Base-by-base conservation (phyloP, 2,329 filamentous ascomycete species). In the Penicillium crustosum region DNA sequence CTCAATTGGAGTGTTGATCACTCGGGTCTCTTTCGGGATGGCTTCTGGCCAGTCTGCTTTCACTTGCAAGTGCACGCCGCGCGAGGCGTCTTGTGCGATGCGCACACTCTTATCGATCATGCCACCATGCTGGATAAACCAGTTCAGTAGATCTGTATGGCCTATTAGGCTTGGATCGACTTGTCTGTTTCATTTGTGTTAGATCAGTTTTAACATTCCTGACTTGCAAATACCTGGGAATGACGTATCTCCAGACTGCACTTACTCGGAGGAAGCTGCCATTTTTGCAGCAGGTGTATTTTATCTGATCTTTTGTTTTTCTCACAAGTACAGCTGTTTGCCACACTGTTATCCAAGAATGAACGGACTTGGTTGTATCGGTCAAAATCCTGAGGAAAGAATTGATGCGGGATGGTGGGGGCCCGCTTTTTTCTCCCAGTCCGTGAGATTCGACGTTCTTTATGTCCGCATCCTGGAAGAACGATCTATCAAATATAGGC, bases 21-120 rank as follows among this genome's bases (percentile, higher is more conserved):
- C 66, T 44, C 68, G 68, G 12, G 73, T 75, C 41, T 70, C 69
- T 47, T 58, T 68, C 19, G 62, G 55, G 35, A 75, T 61, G 8
- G 63, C 35, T 9, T 60, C 38, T 9, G 64, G 56, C 58, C 65
- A 68, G 42, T 69, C 68, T 25, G 59, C 60, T 48, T 66, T 70
- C 39, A 74, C 72, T 59, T 74, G 69, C 9, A 76, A 61, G 59
- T 76, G 72, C 3, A 75, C 71, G 27, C 74, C 74, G 17, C 71
- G 72, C 8, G 56, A 58, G 33, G 67, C 67, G 57, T 76, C 73
- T 47, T 69, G 65, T 36, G 71, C 66, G 42, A 76, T 68, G 17
- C 69, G 67, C 6, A 75, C 70, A 51, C 64, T 67, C 27, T 73
- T 67, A 43, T 73, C 66, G 27, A 76, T 62, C 8, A 63, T 61